Evolutionary conservation across 306 rosid species (phyloP).

Genomic region (Cucurbita argyrosperma): DNA sequence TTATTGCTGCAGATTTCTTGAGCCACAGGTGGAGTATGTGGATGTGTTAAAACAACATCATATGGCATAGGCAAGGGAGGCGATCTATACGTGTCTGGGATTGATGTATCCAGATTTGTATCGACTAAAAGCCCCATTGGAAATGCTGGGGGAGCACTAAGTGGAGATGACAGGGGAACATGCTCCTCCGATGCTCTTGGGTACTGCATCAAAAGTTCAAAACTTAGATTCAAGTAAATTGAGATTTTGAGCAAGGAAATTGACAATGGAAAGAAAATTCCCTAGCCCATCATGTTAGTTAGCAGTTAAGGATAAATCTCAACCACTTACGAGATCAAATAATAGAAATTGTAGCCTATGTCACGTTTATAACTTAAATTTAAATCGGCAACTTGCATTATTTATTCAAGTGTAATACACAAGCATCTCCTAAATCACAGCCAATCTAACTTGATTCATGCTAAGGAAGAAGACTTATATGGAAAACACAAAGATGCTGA

Average conservation of each 20-base stretch:
- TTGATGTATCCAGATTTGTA: slow-evolving; percentile 73
- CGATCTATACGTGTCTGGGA: slow-evolving; percentile 75
- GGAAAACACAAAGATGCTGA: background rate
- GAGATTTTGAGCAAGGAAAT: background rate
- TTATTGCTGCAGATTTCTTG: slow-evolving; percentile 42
- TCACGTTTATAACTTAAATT: background rate
- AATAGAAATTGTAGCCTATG: background rate
- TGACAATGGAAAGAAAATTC: background rate
- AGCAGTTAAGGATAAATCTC: background rate
- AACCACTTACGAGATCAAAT: background rate
- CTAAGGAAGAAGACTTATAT: background rate
- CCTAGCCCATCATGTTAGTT: background rate
- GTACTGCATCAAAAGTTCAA: slow-evolving; percentile 38
- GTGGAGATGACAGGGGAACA: slow-evolving; percentile 61
- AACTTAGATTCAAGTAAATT: slow-evolving; percentile 6
- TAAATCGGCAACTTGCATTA: background rate
- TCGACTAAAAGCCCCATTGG: slow-evolving; percentile 66
- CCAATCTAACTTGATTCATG: background rate
- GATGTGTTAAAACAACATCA: slow-evolving; percentile 30
- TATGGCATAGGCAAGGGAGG: slow-evolving; percentile 85
- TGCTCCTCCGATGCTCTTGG: slow-evolving; percentile 75
- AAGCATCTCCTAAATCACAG: background rate
- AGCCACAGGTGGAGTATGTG: slow-evolving; percentile 42
- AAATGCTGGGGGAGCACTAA: slow-evolving; percentile 31
- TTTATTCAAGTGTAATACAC: background rate